Evolutionary conservation across 2,329 filamentous ascomycete genomes (phyloP).

Genomic region (Microcyclospora tardicrescens): DNA sequence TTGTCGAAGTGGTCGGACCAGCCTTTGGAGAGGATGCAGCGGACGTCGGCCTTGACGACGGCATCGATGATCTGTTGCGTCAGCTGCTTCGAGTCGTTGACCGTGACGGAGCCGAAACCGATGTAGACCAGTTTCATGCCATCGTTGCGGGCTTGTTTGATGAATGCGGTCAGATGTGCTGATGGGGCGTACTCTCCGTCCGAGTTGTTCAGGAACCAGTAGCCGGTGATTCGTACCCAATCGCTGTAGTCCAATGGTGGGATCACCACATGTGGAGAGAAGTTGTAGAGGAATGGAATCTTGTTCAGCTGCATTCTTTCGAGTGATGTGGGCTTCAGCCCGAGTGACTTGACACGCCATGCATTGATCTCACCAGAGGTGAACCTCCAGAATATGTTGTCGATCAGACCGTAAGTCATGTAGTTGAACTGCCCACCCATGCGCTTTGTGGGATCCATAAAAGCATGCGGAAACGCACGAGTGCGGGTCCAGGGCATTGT

Average conservation of each 20-base stretch:
- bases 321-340: constrained; percentile 65
- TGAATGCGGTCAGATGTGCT: constrained; percentile 64
- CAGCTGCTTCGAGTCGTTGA: constrained; percentile 75
- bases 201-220: constrained; percentile 88
- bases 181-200: constrained; percentile 56
- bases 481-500: constrained; percentile 99
- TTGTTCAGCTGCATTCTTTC: constrained; percentile 93
- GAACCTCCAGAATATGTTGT: constrained; percentile 91
- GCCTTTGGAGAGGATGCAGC: constrained; percentile 89
- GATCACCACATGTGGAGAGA: constrained; percentile 84
- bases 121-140: constrained; percentile 91
- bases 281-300: constrained; percentile 97
- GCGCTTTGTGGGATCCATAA: constrained; percentile 82
- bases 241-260: constrained; percentile 92
- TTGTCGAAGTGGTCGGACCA: constrained; percentile 77
- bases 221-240: constrained; percentile 94
- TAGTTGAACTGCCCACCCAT: constrained; percentile 94
- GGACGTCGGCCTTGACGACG: constrained; percentile 78
- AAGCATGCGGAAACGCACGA: constrained; percentile 89
- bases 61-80: constrained; percentile 89
- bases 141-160: constrained; percentile 66
- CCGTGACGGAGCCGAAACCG: constrained; percentile 91
- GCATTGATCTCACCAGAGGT: constrained; percentile 83
- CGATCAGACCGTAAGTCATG: constrained; percentile 90
- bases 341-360: constrained; percentile 74